Evolutionary conservation across 2,329 filamentous ascomycete species (phyloP), one percentile per base, ranked within the genome.

Genomic region (Sporothrix globosa): DNA sequence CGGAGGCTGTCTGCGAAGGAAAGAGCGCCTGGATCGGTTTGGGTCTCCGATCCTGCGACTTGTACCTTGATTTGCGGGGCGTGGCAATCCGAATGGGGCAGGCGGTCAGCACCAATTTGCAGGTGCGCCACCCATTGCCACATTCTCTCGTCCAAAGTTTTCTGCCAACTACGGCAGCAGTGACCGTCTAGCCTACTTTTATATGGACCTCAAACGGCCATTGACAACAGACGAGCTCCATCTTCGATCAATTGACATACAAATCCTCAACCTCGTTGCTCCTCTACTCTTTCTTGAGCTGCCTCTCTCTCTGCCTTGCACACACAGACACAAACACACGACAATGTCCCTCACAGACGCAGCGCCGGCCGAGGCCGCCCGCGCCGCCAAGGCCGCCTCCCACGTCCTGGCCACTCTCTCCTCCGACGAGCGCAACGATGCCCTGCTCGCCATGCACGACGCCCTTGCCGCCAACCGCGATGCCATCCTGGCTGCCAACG

Each of bases 261-360:
- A 24, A 46, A 11, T 5, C 13, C 39, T 63, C 58, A n/a, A 65
- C 13, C 21, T 3, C 44, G 17, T 10, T 61, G 24, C 19, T 44
- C 7, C 41, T n/a, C 17, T 50, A 21, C 21, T 7, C 14, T 44
- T 39, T 19, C 24, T 21, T 46, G 7, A 48, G 11, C 24, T 3
- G 17, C 30, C 11, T 41, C n/a, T 52, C 39, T 17, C 3, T n/a
- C 48, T 3, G 17, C 4, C 46, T 1, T 2, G 2, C 6, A 7
- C 48, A 6, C 48, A 50, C 48, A 17, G 14, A 50, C 67, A 60
- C 54, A 5, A 30, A 6, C 30, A 14, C 11, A 50, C 61, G 54
- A 65, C 46, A 34, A 97, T 98, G 96, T 97, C 95, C 74, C 85
- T 97, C 71, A 97, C 94, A 65, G 94, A 92, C 79, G 92, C 91